Evolutionary conservation across 257 asterid species (phyloP).

Genomic region (Solanum pimpinellifolium): DNA sequence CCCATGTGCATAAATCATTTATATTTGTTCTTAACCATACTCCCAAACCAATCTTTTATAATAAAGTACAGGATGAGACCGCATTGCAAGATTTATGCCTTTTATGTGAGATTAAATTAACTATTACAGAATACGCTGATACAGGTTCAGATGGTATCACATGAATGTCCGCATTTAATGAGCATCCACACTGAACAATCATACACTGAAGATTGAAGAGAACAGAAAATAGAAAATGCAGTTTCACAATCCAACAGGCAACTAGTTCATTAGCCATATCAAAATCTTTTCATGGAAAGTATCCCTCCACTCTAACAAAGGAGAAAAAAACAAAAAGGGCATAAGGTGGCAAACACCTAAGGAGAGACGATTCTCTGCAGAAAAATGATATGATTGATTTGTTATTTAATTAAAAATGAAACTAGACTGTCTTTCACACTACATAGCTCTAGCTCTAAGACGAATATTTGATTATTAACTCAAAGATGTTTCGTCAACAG

Average conservation of each 20-base stretch:
- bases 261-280: background rate
- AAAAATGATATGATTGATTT: background rate
- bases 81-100: background rate
- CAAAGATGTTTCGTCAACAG: slow-evolving; percentile 1
- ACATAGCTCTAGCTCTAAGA: background rate
- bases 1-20: background rate
- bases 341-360: background rate
- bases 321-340: background rate
- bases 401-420: background rate
- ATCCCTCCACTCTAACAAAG: background rate
- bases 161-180: background rate
- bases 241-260: background rate
- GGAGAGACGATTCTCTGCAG: background rate
- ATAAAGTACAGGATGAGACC: background rate
- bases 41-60: background rate
- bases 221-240: background rate
- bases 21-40: background rate
- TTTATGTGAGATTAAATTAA: background rate
- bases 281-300: background rate
- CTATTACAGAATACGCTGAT: background rate
- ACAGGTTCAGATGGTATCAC: background rate
- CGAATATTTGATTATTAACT: background rate
- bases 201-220: background rate
- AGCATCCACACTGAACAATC: background rate
- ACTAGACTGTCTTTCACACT: background rate